Evolutionary conservation across 768 basidiomycete species (phyloP).

Genomic region (Galerina marginata): DNA sequence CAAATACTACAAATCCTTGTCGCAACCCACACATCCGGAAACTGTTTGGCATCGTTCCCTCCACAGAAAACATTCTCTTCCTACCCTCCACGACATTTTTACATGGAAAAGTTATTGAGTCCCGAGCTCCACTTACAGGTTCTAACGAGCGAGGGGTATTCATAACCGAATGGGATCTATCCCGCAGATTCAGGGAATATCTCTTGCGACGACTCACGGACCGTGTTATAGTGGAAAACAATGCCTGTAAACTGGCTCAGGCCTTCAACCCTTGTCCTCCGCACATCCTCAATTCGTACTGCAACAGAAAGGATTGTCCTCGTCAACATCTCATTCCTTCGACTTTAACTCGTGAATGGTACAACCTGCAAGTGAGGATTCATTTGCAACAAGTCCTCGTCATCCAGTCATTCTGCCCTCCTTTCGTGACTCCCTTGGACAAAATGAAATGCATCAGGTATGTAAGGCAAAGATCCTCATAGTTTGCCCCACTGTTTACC

Average conservation of each 20-base stretch:
- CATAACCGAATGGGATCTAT: conserved; percentile 18
- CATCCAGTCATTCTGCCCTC: conserved; percentile 12
- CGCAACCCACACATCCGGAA: conserved; percentile 29
- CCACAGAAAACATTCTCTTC: conserved; percentile 36
- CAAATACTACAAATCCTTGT: conserved; percentile 29
- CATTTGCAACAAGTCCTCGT: conserved; percentile 26
- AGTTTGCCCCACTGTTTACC: neutral
- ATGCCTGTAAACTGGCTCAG: conserved; percentile 13
- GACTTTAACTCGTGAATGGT: conserved; percentile 22
- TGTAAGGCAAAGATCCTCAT: conserved; percentile 1
- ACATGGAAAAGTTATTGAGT: conserved; percentile 14
- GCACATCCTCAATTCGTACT: conserved; percentile 18
- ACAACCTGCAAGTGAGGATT: conserved; percentile 22
- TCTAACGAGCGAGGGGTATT: conserved; percentile 19
- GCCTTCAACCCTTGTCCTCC: conserved; percentile 25
- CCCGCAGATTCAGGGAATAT: conserved; percentile 12
- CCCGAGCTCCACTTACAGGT: neutral
- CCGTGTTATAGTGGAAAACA: conserved; percentile 14
- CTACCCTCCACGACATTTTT: conserved; percentile 37
- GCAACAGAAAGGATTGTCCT: conserved; percentile 20
- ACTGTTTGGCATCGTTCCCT: conserved; percentile 38
- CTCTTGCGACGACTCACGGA: conserved; percentile 16
- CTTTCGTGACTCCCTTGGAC: neutral
- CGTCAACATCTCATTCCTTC: conserved; percentile 19
- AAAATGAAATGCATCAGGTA: conserved; percentile 26